Evolutionary conservation across 2,329 filamentous ascomycete genomes (phyloP).

Genomic region (Zymoseptoria brevis): DNA sequence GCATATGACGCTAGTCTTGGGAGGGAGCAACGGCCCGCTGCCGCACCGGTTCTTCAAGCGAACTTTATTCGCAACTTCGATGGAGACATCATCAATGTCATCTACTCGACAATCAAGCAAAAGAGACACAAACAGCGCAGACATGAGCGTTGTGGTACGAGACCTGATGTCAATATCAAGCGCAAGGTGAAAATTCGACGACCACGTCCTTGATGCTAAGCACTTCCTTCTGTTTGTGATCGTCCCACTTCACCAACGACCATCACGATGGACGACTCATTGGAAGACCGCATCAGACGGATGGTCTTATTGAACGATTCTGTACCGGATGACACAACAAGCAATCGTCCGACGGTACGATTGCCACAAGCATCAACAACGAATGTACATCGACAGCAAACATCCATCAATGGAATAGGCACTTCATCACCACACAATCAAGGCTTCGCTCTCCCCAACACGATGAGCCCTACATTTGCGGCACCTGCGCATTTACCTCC

Average conservation of each 20-base stretch:
- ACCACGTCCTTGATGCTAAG: neutral
- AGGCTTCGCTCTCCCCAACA: conserved; percentile 3
- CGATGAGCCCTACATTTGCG: neutral
- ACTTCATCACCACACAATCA: conserved; percentile 8
- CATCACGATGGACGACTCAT: conserved; percentile 5
- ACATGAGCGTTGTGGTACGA: neutral
- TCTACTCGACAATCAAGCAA: neutral
- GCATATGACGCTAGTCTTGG: neutral
- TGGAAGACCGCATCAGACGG: conserved; percentile 52
- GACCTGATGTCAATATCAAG: conserved; percentile 3
- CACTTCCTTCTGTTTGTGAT: neutral
- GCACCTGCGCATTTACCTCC: neutral
- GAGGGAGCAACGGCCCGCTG: conserved; percentile 7
- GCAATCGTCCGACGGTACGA: conserved; percentile 5
- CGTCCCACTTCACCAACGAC: conserved; percentile 5
- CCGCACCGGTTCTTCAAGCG: conserved; percentile 14
- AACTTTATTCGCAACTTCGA: neutral
- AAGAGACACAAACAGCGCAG: neutral
- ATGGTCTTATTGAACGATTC: conserved; percentile 50
- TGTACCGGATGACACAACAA: conserved; percentile 8
- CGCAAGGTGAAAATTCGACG: neutral
- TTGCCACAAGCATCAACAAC: conserved; percentile 5
- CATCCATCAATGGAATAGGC: neutral
- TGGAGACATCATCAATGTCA: neutral
- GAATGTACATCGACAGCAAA: neutral